Evolutionary conservation across 306 rosid genomes (phyloP), one percentile per base, ranked within the genome.

Genomic region (Coriaria nepalensis): DNA sequence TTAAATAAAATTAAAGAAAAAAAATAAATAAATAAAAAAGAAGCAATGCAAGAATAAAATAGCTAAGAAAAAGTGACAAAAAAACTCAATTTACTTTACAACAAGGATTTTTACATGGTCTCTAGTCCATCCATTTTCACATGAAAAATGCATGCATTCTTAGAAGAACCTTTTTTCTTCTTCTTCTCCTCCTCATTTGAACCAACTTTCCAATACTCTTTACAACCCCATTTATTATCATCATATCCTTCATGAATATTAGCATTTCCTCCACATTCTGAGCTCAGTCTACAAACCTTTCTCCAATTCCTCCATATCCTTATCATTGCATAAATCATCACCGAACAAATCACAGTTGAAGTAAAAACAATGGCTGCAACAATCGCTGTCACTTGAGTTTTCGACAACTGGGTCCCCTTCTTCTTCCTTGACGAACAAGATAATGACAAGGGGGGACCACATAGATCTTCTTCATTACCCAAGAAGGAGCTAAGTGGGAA

Each of bases 251-350:
- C 65, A 15, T 40, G 14, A 7, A 52, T 71, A 39, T 35, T 55
- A 36, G 36, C 63, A 35, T 66, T 55, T 10, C 70, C 80, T 38
- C 72, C 69, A 41, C 76, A 74, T 2, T 79, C 87, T 13, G 71
- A 62, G 60, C 65, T 90, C 33, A 93, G 75, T 58, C 82, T 71
- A 0, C 81, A 50, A 37, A 79, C 85, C 65, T 68, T 63, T 74
- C 87, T 82, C 98, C 98, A 90, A 12, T 78, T 77, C 66, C 83
- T 73, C 95, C 96, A 90, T n/a, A 90, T 90, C 60, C 87, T 81
- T 49, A 78, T 66, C 98, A 90, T 85, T n/a, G 70, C 60, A 57
- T 77, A 85, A 59, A 85, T 6, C 83, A 90, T 62, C 37, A 69
- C 55, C 50, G 81, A 51, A 69, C 98, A 85, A 68, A 79, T 79